phyloP scores from a whole-genome alignment of 78 protist genomes.

The Dictyostelium capitatum region DNA sequence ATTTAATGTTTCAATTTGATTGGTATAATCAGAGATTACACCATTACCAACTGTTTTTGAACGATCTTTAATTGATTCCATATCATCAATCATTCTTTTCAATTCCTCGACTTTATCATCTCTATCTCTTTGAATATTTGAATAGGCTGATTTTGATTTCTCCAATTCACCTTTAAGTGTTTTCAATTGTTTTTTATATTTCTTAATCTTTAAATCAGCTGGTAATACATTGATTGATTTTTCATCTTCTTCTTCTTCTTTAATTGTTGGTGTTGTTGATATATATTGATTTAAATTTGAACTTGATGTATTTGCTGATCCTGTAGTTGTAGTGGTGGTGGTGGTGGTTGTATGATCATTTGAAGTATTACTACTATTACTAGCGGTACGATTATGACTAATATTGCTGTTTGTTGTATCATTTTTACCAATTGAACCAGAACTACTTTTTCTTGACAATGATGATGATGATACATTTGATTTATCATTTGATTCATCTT shows the following conservation, averaged over 20 bases:
- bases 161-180: slow-evolving; percentile 16
- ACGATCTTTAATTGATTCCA: slow-evolving; percentile 68
- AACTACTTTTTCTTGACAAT: slow-evolving; percentile 25
- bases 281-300: not conserved
- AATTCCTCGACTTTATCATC: slow-evolving; percentile 46
- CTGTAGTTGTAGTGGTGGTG: slow-evolving; percentile 19
- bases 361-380: not conserved
- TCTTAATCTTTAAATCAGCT: slow-evolving; percentile 40
- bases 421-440: not conserved
- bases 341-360: not conserved
- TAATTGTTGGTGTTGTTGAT: not conserved
- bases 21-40: slow-evolving; percentile 21
- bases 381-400: not conserved
- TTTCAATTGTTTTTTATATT: slow-evolving; percentile 65
- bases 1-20: slow-evolving; percentile 20
- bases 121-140: slow-evolving; percentile 33
- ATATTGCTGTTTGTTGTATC: not conserved
- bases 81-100: slow-evolving; percentile 51
- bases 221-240: not conserved
- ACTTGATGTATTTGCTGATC: not conserved
- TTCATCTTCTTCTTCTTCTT: not conserved
- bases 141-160: slow-evolving; percentile 4
- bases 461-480: slow-evolving; percentile 42
- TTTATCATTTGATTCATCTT: slow-evolving; percentile 52
- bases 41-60: slow-evolving; percentile 55